Percentiles rank a stretch among this genome's conserved stretches.
Conservation (phyloP, 257 asterid genomes). For the Jacaranda copaia region DNA sequence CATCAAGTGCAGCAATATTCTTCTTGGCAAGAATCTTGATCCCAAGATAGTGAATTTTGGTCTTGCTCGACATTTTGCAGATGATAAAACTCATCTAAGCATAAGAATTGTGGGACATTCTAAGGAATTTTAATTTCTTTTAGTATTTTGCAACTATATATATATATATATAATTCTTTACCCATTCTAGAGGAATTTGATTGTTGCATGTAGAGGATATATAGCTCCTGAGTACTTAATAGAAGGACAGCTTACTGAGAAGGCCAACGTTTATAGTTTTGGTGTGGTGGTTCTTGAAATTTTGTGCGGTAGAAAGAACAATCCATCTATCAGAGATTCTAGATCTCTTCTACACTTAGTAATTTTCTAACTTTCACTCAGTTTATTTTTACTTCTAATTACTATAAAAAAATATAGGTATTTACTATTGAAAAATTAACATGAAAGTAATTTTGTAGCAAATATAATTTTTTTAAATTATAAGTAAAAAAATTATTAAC, state of each 20-base stretch:
- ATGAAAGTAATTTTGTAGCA: no score
- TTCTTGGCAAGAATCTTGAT: slow-evolving; percentile 70
- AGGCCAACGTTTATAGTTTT: slow-evolving; percentile 85
- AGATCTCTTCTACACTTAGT: slow-evolving; percentile 85
- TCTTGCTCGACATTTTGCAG: slow-evolving; percentile 80
- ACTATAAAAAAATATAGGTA: neutral
- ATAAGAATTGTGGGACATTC: slow-evolving; percentile 96
- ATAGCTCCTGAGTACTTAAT: slow-evolving; percentile 98
- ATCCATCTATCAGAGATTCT: slow-evolving; percentile 65
- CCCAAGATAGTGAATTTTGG: slow-evolving; percentile 94
- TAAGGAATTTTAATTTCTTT: slow-evolving; percentile 41
- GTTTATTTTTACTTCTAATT: neutral
- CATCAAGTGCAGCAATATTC: slow-evolving; percentile 84
- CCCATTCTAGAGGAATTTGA: no score
- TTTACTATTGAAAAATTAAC: no score
- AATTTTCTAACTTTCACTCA: slow-evolving; percentile 16
- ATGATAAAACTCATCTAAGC: slow-evolving; percentile 86
- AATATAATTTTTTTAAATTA: no score
- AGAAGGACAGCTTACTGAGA: slow-evolving; percentile 92
- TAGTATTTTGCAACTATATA: no score
- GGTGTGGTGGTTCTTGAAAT: slow-evolving; percentile 92
- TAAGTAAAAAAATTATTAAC: no score
- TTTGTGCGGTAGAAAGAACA: slow-evolving; percentile 77
- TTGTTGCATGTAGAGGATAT: slow-evolving; percentile 68
- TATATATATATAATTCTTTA: neutral